Conservation (phyloP, 2,329 filamentous ascomycete genomes). For the Fusarium hainanense region DNA sequence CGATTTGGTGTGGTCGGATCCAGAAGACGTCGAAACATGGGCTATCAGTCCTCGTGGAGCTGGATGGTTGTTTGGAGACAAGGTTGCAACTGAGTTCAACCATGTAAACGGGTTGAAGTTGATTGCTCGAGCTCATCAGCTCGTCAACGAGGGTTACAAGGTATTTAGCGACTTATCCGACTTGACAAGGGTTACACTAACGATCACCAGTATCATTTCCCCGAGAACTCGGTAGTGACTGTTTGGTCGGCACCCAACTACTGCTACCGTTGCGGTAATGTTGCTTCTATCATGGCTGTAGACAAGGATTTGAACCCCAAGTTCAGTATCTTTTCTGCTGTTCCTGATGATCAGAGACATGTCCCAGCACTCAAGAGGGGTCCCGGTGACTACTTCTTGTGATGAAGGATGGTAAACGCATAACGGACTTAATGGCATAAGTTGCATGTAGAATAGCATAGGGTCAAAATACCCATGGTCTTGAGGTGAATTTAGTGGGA, state of each 20-base stretch:
- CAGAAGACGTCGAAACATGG: constrained; percentile 97
- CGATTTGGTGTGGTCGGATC: constrained; percentile 97
- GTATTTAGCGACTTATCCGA: constrained; percentile 57
- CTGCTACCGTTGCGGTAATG: constrained; percentile 94
- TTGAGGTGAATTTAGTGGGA: constrained; percentile 48
- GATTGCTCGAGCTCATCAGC: constrained; percentile 95
- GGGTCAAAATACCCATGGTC: constrained; percentile 56
- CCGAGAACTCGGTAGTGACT: constrained; percentile 93
- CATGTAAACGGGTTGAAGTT: constrained; percentile 96
- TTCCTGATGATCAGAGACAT: constrained; percentile 86
- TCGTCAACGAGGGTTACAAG: constrained; percentile 98
- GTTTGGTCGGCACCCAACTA: constrained; percentile 99
- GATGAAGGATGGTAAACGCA: constrained; percentile 44
- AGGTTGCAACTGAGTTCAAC: constrained; percentile 97
- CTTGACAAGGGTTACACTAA: constrained; percentile 44
- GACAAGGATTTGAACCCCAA: constrained; percentile 85
- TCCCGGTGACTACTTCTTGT: constrained; percentile 78
- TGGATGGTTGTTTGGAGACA: constrained; percentile 97
- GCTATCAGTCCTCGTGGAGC: constrained; percentile 92
- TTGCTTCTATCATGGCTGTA: constrained; percentile 96
- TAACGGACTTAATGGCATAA: constrained; percentile 44
- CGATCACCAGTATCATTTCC: constrained; percentile 80
- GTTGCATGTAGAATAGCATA: constrained; percentile 57
- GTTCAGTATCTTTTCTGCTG: constrained; percentile 91
- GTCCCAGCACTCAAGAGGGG: constrained; percentile 78